phyloP scores from a whole-genome alignment of 2,329 filamentous ascomycete species.

The Clarireedia monteithiana region DNA sequence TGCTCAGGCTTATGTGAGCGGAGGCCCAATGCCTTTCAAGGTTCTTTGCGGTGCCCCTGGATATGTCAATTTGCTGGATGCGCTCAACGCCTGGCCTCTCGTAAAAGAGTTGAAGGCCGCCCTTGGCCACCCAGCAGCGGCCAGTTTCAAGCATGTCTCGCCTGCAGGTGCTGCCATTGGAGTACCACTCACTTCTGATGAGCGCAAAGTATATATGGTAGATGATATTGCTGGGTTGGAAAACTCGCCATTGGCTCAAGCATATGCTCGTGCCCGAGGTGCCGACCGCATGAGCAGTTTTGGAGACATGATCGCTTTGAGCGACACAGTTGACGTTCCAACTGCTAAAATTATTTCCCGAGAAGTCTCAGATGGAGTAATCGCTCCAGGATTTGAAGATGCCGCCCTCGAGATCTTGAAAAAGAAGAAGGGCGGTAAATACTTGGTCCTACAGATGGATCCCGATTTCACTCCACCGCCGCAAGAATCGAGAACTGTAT shows the following conservation, averaged over 20 bases:
- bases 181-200: conserved; percentile 73
- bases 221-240: conserved; percentile 89
- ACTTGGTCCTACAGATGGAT: conserved; percentile 93
- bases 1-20: conserved; percentile 71
- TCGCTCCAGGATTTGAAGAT: conserved; percentile 78
- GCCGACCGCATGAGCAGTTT: conserved; percentile 99
- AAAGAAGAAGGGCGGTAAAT: conserved; percentile 98
- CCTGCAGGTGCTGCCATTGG: conserved; percentile 94
- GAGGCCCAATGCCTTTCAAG: conserved; percentile 83
- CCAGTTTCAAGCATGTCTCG: conserved; percentile 98
- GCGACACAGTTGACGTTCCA: conserved; percentile 80
- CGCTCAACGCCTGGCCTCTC: conserved; percentile 91
- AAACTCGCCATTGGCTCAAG: conserved; percentile 78
- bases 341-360: conserved; percentile 97
- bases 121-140: conserved; percentile 80
- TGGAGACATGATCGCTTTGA: conserved; percentile 91
- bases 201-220: conserved; percentile 98
- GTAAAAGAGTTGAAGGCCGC: conserved; percentile 94
- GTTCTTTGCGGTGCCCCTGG: conserved; percentile 83
- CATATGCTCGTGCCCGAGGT: conserved; percentile 89
- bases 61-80: conserved; percentile 96
- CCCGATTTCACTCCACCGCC: conserved; percentile 68
- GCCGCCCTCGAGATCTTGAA: conserved; percentile 84
- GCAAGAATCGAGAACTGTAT: conserved; percentile 79
- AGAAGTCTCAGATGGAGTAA: conserved; percentile 95